phyloP scores from a whole-genome alignment of 306 rosid genomes.

The Calophaca sinica region DNA sequence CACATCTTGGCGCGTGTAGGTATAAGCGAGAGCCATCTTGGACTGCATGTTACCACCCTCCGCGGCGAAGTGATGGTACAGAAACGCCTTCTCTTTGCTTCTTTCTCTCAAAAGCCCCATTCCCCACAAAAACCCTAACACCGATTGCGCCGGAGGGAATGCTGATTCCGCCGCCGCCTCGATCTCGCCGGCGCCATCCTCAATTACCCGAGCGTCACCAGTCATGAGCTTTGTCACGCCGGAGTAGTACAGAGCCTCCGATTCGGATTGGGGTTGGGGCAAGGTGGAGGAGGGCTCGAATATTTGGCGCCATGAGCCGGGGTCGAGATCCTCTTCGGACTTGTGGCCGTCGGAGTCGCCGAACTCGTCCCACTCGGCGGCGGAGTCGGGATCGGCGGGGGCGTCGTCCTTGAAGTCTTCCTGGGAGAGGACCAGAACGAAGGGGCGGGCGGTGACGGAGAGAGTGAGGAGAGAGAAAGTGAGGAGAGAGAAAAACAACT shows the following conservation, averaged over 20 bases:
- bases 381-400: conserved; percentile 64
- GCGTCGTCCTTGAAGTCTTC: conserved; percentile 80
- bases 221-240: conserved; percentile 58
- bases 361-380: conserved; percentile 92
- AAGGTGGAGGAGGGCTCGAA: conserved; percentile 64
- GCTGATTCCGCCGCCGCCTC: conserved; percentile 62
- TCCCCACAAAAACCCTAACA: conserved; percentile 77
- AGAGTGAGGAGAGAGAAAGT: conserved; percentile 53
- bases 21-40: conserved; percentile 94
- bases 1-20: conserved; percentile 88
- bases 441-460: conserved; percentile 65
- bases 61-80: conserved; percentile 80
- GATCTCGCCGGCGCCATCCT: conserved; percentile 71
- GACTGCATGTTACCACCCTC: conserved; percentile 89
- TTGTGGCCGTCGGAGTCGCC: conserved; percentile 70
- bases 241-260: conserved; percentile 62
- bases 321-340: conserved; percentile 86
- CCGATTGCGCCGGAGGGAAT: conserved; percentile 70
- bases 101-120: conserved; percentile 78
- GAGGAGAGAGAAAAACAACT: conserved; percentile 50
- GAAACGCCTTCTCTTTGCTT: conserved; percentile 70
- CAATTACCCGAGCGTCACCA: conserved; percentile 59
- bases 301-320: conserved; percentile 92
- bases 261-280: conserved; percentile 38
- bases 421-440: conserved; percentile 75